Conservation (phyloP, 2,329 filamentous ascomycete genomes). For the Verticillium albo-atrum region DNA sequence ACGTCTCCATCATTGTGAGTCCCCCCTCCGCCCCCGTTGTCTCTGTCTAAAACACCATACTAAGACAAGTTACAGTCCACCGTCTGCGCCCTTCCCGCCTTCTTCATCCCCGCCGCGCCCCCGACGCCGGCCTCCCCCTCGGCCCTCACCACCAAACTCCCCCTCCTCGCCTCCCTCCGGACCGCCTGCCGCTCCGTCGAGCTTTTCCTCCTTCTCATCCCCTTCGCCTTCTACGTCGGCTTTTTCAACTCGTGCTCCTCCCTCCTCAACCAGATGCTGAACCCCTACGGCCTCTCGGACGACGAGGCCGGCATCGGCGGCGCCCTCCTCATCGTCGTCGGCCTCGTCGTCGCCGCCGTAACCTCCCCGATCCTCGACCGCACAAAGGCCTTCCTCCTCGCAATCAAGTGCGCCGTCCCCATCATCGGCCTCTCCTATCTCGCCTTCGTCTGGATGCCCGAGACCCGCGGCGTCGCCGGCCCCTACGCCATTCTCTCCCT, state of each 20-base stretch:
- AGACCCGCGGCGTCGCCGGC: conserved; percentile 48
- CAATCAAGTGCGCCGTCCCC: conserved; percentile 71
- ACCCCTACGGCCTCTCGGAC: conserved; percentile 79
- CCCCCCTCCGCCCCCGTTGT: not conserved
- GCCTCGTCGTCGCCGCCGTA: conserved; percentile 72
- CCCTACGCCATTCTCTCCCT: conserved; percentile 72
- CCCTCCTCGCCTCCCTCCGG: conserved; percentile 44
- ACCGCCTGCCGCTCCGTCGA: conserved; percentile 58
- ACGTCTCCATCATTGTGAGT: conserved; percentile 75
- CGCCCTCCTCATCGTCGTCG: conserved; percentile 83
- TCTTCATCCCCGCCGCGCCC: conserved; percentile 74
- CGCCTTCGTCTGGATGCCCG: conserved; percentile 72
- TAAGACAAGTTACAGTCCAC: conserved; percentile 40
- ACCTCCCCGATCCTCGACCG: conserved; percentile 79
- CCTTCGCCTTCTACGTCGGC: conserved; percentile 82
- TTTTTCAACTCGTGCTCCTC: conserved; percentile 92
- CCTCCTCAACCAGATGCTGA: conserved; percentile 84
- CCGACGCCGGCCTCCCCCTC: conserved; percentile 74
- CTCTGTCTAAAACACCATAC: not conserved
- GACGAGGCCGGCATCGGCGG: conserved; percentile 86
- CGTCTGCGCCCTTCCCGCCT: conserved; percentile 65
- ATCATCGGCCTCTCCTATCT: conserved; percentile 71
- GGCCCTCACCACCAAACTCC: conserved; percentile 52
- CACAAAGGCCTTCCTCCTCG: conserved; percentile 71
- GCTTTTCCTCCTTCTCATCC: conserved; percentile 75